A percentile compares a stretch with the other conserved stretches of the same genome.
Conservation (phyloP, 2,329 filamentous ascomycete genomes). For the Penicillium brevicompactum region DNA sequence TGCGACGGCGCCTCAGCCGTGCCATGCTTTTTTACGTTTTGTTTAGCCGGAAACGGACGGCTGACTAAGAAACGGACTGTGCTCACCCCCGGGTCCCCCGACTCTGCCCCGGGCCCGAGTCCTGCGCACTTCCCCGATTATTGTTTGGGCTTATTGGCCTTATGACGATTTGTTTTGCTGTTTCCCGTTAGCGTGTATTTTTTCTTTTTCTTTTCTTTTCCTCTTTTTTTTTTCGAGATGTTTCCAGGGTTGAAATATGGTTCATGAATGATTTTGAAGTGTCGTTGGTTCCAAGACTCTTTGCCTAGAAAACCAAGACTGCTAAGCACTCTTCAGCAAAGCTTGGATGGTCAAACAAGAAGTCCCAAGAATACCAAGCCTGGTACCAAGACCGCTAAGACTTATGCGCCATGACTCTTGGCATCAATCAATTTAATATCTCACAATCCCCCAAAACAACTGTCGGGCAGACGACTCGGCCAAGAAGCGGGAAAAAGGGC, state of each 20-base stretch:
- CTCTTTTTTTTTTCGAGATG: not conserved
- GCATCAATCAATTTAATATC: not conserved
- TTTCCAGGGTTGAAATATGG: not conserved
- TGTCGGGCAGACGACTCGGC: not conserved
- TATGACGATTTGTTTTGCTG: not conserved
- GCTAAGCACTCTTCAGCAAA: not conserved
- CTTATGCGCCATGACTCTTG: not conserved
- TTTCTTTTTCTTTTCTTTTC: not conserved
- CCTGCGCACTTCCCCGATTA: not conserved
- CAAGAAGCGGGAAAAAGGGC: not conserved
- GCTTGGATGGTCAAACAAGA: not conserved
- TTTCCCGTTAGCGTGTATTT: not conserved
- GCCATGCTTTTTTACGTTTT: not conserved
- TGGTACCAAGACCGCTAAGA: not conserved
- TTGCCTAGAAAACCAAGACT: not conserved
- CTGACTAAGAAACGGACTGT: not conserved
- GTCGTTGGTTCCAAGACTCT: not conserved
- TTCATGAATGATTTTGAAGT: not conserved
- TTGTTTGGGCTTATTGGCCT: not conserved
- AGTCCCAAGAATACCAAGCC: not conserved
- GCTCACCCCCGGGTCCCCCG: not conserved
- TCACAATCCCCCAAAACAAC: not conserved
- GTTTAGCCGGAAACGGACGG: not conserved
- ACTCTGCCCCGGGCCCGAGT: not conserved
- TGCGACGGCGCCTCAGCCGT: not conserved